Evolutionary conservation across 768 basidiomycete genomes (phyloP), one percentile per base, ranked within the genome.

Genomic region (Boletus reticulatus): DNA sequence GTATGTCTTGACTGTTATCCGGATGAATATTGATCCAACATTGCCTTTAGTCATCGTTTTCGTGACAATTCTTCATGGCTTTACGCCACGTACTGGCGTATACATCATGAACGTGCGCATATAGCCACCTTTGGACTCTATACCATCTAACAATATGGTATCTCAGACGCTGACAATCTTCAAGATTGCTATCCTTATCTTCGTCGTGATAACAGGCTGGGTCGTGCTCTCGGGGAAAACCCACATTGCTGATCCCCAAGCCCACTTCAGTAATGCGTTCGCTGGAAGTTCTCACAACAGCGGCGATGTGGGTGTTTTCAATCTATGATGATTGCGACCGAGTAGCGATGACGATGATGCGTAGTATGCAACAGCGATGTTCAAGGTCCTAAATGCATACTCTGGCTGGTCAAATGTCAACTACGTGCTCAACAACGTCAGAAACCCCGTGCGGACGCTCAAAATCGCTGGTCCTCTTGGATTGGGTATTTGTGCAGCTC

Each of bases 391-490:
- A 17, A 73, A 76, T 56, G 67, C 77, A 1, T 81, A 77, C 50
- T 34, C 67, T 4, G 83, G 83, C 6, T 84, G 84, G 83, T 80
- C 79, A 3, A 82, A 80, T 45, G 78, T 80, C 45, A 84, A 84
- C 63, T 82, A 82, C 49, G 83, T 57, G 7, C 67, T 85, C 53
- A 84, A 83, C 67, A 82, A 84, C 11, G 82, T 85, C 50, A 79
- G 78, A 57, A 72, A 84, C 59, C 84, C 84, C 0, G 74, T 84
- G 3, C 76, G 80, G 43, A 86, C 84, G 9, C 77, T 86, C 50
- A 83, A 82, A 66, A 82, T 84, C 36, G 83, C 84, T 0, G 84
- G 80, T 3, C 83, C 83, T 0, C 78, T 84, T 19, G 83, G 82
- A 1, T 67, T 84, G 12, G 74, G 78, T 6, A 80, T 84, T 24